phyloP scores from a whole-genome alignment of 2,329 filamentous ascomycete genomes.

The Chrysosphaeria jannelii region DNA sequence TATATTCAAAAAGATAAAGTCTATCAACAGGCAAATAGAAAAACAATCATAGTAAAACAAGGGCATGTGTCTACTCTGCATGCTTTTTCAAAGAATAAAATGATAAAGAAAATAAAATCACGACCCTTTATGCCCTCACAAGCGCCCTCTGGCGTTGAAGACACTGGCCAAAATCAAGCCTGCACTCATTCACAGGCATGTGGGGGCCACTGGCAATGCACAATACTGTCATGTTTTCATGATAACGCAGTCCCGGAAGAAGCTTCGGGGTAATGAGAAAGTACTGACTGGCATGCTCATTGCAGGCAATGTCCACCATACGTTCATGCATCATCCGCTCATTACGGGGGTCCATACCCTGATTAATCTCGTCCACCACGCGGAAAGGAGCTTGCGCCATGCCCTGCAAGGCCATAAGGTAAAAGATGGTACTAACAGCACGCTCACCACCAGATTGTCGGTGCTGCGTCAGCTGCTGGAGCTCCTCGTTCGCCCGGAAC shows the following conservation, averaged over 20 bases:
- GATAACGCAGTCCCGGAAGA: constrained; percentile 58
- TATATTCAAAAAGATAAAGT: too few species aligned
- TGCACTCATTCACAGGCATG: constrained; percentile 23
- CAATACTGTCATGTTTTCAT: constrained; percentile 70
- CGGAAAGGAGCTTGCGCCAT: constrained; percentile 87
- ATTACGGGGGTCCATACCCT: constrained; percentile 96
- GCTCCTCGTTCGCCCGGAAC: constrained; percentile 62
- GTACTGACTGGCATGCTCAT: constrained; percentile 53
- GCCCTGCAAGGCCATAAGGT: constrained; percentile 88
- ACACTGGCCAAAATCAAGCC: constrained; percentile 15
- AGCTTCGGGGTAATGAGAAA: constrained; percentile 96
- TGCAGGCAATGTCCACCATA: constrained; percentile 92
- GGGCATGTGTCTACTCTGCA: too few species aligned
- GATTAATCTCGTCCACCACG: constrained; percentile 97
- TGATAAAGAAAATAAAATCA: not conserved
- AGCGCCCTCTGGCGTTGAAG: constrained; percentile 3
- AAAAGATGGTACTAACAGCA: constrained; percentile 92
- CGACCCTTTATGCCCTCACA: not conserved
- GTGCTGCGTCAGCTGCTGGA: constrained; percentile 67
- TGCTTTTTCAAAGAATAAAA: too few species aligned
- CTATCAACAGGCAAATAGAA: too few species aligned
- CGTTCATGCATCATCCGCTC: constrained; percentile 94
- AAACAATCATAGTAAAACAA: too few species aligned
- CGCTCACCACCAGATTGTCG: constrained; percentile 91
- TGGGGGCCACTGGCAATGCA: constrained; percentile 77